These are phyloP conservation scores for Aspergillus nanangensis DNA, from an alignment of 495 filamentous ascomycete species.

Conservation along the genomic window DNA sequence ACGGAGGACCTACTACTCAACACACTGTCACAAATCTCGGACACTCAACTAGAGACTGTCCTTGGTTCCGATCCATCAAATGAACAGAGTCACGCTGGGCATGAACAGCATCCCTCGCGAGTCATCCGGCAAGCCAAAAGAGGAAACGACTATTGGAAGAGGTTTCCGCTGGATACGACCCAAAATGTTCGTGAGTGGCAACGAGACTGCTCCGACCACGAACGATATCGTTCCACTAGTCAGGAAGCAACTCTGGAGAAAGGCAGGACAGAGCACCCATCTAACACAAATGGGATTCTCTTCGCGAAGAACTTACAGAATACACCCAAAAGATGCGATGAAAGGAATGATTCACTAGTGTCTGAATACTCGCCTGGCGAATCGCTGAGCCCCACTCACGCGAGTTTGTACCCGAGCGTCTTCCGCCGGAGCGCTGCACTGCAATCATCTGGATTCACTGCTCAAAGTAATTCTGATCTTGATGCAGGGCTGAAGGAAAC, in stretches of 20 bases:
- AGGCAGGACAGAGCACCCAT: not conserved
- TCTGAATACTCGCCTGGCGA: too few relatives aligned
- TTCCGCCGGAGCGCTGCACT: too few relatives aligned
- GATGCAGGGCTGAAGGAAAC: too few relatives aligned
- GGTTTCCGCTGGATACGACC: slow-evolving; percentile 29
- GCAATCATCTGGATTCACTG: too few relatives aligned
- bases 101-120: too few relatives aligned
- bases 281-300: not conserved
- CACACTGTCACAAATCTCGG: slow-evolving; percentile 26
- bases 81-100: too few relatives aligned
- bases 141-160: slow-evolving; percentile 32
- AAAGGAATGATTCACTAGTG: too few relatives aligned
- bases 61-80: slow-evolving; percentile 7
- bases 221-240: not conserved
- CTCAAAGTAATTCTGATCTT: too few relatives aligned
- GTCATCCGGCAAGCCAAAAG: slow-evolving; percentile 25
- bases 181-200: slow-evolving; percentile 34
- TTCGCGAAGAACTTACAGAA: too few relatives aligned
- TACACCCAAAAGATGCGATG: slow-evolving; percentile 1
- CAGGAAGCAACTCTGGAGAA: not conserved
- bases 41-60: slow-evolving; percentile 21
- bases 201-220: slow-evolving; percentile 15
- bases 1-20: slow-evolving; percentile 31
- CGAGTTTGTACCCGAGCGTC: too few relatives aligned
- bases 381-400: too few relatives aligned